Base-by-base conservation (phyloP, 768 basidiomycete species). In the Calocybe cyanea region DNA sequence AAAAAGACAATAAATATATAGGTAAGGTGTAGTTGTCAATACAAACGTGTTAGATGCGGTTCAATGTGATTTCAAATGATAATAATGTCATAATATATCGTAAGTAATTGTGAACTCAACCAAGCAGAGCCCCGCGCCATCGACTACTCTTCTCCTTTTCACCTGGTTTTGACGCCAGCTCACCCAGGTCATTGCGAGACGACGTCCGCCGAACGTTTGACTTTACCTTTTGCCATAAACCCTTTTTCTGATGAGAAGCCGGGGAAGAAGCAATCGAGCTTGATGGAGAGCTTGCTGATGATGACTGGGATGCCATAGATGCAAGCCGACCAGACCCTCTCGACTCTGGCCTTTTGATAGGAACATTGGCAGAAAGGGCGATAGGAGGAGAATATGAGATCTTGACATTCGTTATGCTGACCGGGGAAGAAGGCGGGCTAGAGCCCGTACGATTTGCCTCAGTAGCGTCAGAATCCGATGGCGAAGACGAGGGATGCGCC, bases 211-310 rank as follows among this genome's bases (percentile, higher is more conserved):
- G 63, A 9, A 65, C 58, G 38, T 63, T 68, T 3, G 52, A 61
- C 43, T 64, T 68, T 13, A 69, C 40, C 47, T 65, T 72, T 19
- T 62, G 56, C 73, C 73, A 75, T 2, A 75, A 52, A 15, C 65
- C 58, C 11, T 32, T 36, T 23, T 28, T 28, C 6, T 45, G 41
- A 11, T 34, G 51, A 14, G 46, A 28, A 5, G 13, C 10, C 20
- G 43, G 17, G 20, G 43, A 52, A 6, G 42, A 41, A 14, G 48
- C 37, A 4, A 44, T 51, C 30, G 41, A 49, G 33, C 35, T 51
- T 5, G 52, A 44, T 5, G 51, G 33, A 4, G 53, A 45, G 14
- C 25, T 43, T 13, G 34, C 32, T n/a, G 46, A 30, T 8, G 46
- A 34, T 21, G 51, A 44, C 10, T 49, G 50, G 4, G 49, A 40